Percentiles rank a stretch among this genome's conserved stretches.
Evolutionary conservation across 108 stramenopile species (phyloP).

Genomic region (Nitzschia sp.): DNA sequence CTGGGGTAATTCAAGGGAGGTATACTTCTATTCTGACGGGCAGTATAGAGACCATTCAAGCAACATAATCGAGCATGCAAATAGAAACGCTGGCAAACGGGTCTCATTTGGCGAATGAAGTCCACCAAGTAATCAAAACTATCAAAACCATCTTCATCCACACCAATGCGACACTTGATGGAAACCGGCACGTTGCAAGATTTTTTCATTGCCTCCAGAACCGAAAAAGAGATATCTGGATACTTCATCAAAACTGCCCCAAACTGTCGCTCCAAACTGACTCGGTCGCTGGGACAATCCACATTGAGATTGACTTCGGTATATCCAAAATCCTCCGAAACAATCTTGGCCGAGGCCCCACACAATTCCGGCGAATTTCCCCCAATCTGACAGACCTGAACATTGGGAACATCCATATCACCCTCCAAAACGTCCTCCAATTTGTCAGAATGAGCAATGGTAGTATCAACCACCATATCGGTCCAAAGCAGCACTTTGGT

Average conservation of each 20-base stretch:
- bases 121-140: slow-evolving; percentile 45
- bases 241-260: slow-evolving; percentile 52
- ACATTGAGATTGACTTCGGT: slow-evolving; percentile 76
- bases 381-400: slow-evolving; percentile 58
- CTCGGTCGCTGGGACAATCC: slow-evolving; percentile 69
- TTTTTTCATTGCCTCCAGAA: slow-evolving; percentile 19
- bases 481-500: slow-evolving; percentile 65
- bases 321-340: slow-evolving; percentile 47
- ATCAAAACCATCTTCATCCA: slow-evolving; percentile 50
- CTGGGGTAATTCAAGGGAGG: slow-evolving; percentile 74
- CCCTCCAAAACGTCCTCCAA: slow-evolving; percentile 41
- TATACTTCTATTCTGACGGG: slow-evolving; percentile 68
- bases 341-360: slow-evolving; percentile 40
- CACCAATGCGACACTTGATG: slow-evolving; percentile 72
- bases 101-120: slow-evolving; percentile 38
- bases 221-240: slow-evolving; percentile 11
- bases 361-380: slow-evolving; percentile 48
- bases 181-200: slow-evolving; percentile 38
- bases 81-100: slow-evolving; percentile 52
- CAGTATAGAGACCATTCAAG: slow-evolving; percentile 45
- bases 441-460: slow-evolving; percentile 37
- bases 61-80: slow-evolving; percentile 69
- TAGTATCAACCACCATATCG: slow-evolving; percentile 76
- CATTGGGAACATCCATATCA: slow-evolving; percentile 26
- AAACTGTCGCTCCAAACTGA: slow-evolving; percentile 45